Percentiles rank a stretch among this genome's conserved stretches.
These are phyloP conservation scores for Turnera subulata DNA, from an alignment of 345 rosid species.

Conservation along the genomic window DNA sequence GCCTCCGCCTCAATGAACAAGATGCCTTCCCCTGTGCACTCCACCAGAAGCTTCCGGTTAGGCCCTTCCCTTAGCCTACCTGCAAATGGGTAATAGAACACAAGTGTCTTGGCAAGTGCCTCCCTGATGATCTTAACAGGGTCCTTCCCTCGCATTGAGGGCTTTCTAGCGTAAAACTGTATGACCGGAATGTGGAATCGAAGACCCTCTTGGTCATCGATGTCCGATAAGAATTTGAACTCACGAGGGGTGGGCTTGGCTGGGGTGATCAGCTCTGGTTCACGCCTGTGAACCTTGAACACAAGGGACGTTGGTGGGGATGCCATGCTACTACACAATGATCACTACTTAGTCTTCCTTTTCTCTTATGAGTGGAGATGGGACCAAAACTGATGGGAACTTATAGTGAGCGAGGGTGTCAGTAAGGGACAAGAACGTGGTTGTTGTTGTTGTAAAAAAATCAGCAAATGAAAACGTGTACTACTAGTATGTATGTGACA, in stretches of 20 bases:
- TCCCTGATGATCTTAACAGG: conserved; percentile 12
- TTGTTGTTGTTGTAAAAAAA: no score
- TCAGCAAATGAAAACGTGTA: no score
- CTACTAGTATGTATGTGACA: no score
- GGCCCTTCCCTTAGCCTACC: conserved; percentile 23
- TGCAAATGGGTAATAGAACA: conserved; percentile 23
- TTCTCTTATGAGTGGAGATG: neutral
- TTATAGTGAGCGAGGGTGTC: no score
- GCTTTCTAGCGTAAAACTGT: conserved; percentile 6
- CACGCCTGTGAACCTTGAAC: conserved; percentile 18
- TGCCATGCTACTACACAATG: neutral
- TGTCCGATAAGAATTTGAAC: conserved; percentile 16
- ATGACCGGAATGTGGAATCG: conserved; percentile 17
- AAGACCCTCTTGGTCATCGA: conserved; percentile 23
- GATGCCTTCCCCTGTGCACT: conserved; percentile 22
- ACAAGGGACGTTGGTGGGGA: conserved; percentile 1
- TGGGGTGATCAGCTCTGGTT: conserved; percentile 20
- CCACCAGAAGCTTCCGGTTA: conserved; percentile 17
- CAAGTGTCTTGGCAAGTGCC: conserved; percentile 14
- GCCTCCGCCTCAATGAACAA: conserved; percentile 24
- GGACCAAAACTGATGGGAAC: no score
- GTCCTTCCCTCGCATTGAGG: conserved; percentile 17
- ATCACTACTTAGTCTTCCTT: no score
- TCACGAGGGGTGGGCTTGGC: conserved; percentile 21
- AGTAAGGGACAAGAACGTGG: no score